Percentiles rank a stretch among this genome's conserved stretches.
These are phyloP conservation scores for Dactylellina cionopaga DNA, from an alignment of 2,329 filamentous ascomycete genomes.

Conservation along the genomic window DNA sequence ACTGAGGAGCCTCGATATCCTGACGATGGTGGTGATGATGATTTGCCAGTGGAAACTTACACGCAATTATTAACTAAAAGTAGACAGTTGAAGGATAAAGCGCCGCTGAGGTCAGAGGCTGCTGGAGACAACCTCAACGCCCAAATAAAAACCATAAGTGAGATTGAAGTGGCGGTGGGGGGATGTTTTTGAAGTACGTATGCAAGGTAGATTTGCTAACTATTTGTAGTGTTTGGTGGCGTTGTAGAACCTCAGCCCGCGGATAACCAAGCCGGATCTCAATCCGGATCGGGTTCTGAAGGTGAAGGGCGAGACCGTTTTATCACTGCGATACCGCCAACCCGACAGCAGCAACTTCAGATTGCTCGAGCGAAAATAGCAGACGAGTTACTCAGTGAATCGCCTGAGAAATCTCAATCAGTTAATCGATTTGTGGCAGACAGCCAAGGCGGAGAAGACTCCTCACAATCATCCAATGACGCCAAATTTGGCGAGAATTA, in stretches of 20 bases:
- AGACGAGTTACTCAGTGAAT: background rate
- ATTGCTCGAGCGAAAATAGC: too few relatives aligned
- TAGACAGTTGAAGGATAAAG: too few relatives aligned
- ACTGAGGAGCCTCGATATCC: conserved; percentile 13
- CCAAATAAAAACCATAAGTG: background rate
- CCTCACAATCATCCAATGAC: conserved; percentile 2
- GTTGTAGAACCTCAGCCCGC: background rate
- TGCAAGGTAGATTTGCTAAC: conserved; percentile 8
- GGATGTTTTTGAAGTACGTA: background rate
- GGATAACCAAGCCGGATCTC: background rate
- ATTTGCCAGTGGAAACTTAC: too few relatives aligned
- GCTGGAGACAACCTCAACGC: background rate
- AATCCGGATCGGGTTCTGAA: conserved; percentile 5
- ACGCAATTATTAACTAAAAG: too few relatives aligned
- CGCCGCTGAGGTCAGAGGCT: conserved; percentile 1
- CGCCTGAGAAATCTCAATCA: background rate
- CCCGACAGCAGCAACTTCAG: background rate
- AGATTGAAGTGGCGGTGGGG: background rate
- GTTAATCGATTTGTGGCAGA: conserved; percentile 12
- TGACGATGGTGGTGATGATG: conserved; percentile 14
- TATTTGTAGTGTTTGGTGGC: background rate
- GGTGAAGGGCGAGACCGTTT: conserved; percentile 9
- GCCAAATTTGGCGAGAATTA: conserved; percentile 1
- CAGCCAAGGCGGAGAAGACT: background rate
- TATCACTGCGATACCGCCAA: background rate